Base-by-base conservation (phyloP, 2,329 filamentous ascomycete genomes). In the Botryosphaeria dothidea region DNA sequence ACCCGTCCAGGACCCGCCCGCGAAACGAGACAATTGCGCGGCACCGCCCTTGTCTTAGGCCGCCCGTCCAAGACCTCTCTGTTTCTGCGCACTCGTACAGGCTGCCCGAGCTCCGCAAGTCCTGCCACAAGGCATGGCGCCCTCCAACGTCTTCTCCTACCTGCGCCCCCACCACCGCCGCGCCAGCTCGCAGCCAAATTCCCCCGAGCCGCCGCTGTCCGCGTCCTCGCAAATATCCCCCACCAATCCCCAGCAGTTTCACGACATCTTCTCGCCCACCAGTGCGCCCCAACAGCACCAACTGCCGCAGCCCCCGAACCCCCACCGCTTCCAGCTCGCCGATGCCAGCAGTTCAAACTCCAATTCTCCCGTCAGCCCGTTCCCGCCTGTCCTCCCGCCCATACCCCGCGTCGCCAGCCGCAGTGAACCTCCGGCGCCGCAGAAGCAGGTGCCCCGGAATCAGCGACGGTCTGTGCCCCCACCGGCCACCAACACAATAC, bases 71-170 rank as follows among this genome's bases (percentile, higher is more conserved):
- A 23, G 54, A 29, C 34, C 36, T 45, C 11, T 58, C 54, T 29
- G 54, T 58, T 58, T 58, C 54, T 58, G 36, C 36, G n/a, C 23
- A 17, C 54, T n/a, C 15, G 52, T 43, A 25, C 52, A 43, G 2
- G 36, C 54, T 54, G 60, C 60, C 27, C 46, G 38, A 31, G 29
- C 41, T 15, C 25, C n/a, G n/a, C n/a, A n/a, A n/a, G n/a, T n/a
- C n/a, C n/a, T n/a, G n/a, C n/a, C n/a, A n/a, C 29, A 36, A 64
- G 34, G 34, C 49, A 78, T 78, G 75, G 75, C 76, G 68, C 76
- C 76, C 68, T 77, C 75, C 57, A 75, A 71, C 67, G 74, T 79
- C 72, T 78, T 79, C 65, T 65, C 76, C 63, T 77, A 78, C 68
- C 73, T 78, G 21, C 70, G 77, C 58, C 74, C 75, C 15, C 75